phyloP scores from a whole-genome alignment of 306 rosid species.

The peach (Prunus persica) region DNA sequence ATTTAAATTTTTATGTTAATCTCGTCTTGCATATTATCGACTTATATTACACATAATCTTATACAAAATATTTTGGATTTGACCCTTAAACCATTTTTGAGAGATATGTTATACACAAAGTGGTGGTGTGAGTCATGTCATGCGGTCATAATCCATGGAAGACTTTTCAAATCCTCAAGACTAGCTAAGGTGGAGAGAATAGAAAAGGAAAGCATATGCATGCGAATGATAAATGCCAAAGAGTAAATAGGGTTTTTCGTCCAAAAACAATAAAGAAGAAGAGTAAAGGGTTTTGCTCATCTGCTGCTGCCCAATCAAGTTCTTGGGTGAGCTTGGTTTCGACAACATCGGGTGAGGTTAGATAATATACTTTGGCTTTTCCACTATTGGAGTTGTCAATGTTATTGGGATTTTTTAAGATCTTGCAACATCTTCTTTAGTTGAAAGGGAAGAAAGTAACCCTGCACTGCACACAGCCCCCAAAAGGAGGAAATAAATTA shows the following conservation, averaged over 20 bases:
- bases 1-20: background rate
- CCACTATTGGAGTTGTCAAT: background rate
- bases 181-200: background rate
- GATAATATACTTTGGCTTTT: background rate
- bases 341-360: background rate
- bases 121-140: background rate
- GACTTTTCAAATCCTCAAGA: background rate
- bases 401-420: conserved; percentile 1
- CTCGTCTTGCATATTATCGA: background rate
- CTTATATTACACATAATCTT: too few species aligned
- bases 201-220: conserved; percentile 21
- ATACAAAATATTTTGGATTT: too few species aligned
- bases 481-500: background rate
- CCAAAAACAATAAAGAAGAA: too few species aligned
- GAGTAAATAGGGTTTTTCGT: background rate
- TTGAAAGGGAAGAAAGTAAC: background rate
- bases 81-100: too few species aligned
- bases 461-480: background rate
- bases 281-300: background rate
- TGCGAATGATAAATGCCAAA: background rate
- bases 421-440: background rate
- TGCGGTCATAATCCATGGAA: background rate
- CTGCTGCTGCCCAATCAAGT: background rate
- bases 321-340: background rate
- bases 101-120: background rate